Conservation (phyloP, 441 rosid species). For the Jatropha multifida region DNA sequence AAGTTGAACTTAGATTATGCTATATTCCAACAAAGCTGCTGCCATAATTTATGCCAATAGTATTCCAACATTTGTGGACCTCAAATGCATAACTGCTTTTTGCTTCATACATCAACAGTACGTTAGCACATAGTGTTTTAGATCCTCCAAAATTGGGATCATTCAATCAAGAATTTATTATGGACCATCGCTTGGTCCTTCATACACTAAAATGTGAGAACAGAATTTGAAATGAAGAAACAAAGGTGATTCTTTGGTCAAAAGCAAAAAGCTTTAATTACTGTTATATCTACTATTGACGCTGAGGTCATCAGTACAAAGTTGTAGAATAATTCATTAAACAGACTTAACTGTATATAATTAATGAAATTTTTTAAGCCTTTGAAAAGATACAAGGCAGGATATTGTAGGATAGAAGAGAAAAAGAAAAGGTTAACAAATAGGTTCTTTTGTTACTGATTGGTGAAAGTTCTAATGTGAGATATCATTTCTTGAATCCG, state of each 20-base stretch:
- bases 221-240: not conserved
- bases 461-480: conserved; percentile 58
- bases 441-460: conserved; percentile 19
- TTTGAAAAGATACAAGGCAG: not conserved
- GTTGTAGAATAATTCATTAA: not conserved
- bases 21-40: no score
- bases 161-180: not conserved
- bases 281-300: not conserved
- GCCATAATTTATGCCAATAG: not conserved
- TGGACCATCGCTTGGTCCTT: conserved; percentile 7
- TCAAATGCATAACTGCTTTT: conserved; percentile 9
- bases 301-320: not conserved
- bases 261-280: not conserved
- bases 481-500: conserved; percentile 62
- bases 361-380: not conserved
- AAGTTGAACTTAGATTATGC: no score
- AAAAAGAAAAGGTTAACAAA: not conserved
- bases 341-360: not conserved
- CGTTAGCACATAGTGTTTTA: not conserved
- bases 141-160: not conserved
- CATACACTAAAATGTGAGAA: no score
- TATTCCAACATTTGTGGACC: not conserved
- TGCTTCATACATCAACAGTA: not conserved
- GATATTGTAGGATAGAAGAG: not conserved
- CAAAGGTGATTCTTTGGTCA: conserved; percentile 13